Conservation (phyloP, 1,284 basidiomycete genomes). For the Austroboletus niveus region DNA sequence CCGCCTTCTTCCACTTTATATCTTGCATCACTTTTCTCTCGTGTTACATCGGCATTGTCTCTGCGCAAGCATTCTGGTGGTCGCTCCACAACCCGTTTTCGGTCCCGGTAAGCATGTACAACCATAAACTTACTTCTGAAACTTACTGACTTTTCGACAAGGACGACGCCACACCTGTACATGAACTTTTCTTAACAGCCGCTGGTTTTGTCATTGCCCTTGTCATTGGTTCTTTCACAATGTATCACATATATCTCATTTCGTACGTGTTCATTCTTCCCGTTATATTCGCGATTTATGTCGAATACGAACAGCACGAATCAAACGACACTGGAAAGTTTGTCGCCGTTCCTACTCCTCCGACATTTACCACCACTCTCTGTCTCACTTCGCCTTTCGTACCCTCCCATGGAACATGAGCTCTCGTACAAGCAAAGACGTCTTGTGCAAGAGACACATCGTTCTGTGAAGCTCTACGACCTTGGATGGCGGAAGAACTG, state of each 20-base stretch:
- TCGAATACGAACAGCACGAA: slow-evolving; percentile 60
- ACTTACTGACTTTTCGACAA: slow-evolving; percentile 26
- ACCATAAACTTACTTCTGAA: not conserved
- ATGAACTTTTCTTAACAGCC: slow-evolving; percentile 66
- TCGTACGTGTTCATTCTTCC: slow-evolving; percentile 50
- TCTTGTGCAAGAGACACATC: slow-evolving; percentile 66
- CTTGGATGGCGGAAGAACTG: slow-evolving; percentile 75
- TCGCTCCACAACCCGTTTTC: slow-evolving; percentile 62
- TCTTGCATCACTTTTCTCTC: slow-evolving; percentile 65
- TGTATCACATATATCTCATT: slow-evolving; percentile 79
- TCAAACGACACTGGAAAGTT: slow-evolving; percentile 81
- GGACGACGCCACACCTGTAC: slow-evolving; percentile 67
- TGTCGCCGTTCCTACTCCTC: slow-evolving; percentile 74
- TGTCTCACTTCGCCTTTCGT: slow-evolving; percentile 49
- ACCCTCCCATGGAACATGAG: slow-evolving; percentile 74
- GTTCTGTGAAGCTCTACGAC: slow-evolving; percentile 69
- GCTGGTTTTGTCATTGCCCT: slow-evolving; percentile 62
- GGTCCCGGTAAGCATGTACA: slow-evolving; percentile 46
- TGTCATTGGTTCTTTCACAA: slow-evolving; percentile 72
- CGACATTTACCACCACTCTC: slow-evolving; percentile 65
- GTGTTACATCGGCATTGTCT: slow-evolving; percentile 58
- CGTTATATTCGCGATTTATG: not conserved
- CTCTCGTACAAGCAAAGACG: slow-evolving; percentile 68
- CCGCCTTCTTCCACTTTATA: slow-evolving; percentile 83
- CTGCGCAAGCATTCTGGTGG: slow-evolving; percentile 57